phyloP scores from a whole-genome alignment of 805 yeast genomes.

The Clavispora asparagi region DNA sequence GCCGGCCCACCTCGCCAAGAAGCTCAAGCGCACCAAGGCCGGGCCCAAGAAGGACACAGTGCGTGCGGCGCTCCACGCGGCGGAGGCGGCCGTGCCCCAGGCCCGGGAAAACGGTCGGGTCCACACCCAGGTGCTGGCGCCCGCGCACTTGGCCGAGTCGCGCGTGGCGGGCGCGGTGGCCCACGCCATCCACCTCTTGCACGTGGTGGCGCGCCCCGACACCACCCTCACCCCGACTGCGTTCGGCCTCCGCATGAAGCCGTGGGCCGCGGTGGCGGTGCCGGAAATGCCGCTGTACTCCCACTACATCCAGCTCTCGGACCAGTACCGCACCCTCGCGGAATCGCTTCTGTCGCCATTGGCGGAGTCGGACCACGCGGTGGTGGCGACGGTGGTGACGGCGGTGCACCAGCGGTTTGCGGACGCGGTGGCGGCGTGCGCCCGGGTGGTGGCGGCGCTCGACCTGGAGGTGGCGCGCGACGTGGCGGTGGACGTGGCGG shows the following conservation, averaged over 20 bases:
- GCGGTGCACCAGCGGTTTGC: background rate
- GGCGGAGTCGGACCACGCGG: background rate
- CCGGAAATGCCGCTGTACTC: conserved; percentile 58
- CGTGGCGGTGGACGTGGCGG: background rate
- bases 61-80: conserved; percentile 23
- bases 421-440: background rate
- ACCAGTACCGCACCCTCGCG: background rate
- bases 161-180: conserved; percentile 18
- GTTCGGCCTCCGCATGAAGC: conserved; percentile 59
- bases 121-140: conserved; percentile 17
- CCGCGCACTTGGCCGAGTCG: conserved; percentile 14
- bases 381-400: background rate
- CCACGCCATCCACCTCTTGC: conserved; percentile 6
- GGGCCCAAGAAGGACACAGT: conserved; percentile 44
- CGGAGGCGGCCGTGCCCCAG: conserved; percentile 30
- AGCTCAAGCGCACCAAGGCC: conserved; percentile 27
- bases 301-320: conserved; percentile 19
- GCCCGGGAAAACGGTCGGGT: conserved; percentile 23
- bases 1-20: conserved; percentile 12
- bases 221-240: background rate
- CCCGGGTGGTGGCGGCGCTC: background rate
- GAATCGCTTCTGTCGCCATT: background rate
- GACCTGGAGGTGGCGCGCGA: background rate
- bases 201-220: background rate
- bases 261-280: conserved; percentile 73